These are phyloP conservation scores for Auricularia heimuer DNA, from an alignment of 768 basidiomycete genomes.

Conservation along the genomic window DNA sequence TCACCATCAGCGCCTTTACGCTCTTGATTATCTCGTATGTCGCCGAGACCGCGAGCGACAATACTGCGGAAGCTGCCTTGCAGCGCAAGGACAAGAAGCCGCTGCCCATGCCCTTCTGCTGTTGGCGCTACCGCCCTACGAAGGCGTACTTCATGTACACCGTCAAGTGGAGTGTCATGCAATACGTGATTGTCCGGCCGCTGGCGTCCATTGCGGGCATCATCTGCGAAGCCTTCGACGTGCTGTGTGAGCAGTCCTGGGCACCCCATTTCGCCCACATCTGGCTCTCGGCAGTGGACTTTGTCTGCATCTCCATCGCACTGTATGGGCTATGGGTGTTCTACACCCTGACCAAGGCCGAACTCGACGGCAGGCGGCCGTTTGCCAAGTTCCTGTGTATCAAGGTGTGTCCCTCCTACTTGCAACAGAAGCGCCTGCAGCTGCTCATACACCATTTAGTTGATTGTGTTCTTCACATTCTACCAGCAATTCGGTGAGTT, in stretches of 20 bases:
- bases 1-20: constrained; percentile 74
- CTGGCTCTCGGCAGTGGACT: constrained; percentile 50
- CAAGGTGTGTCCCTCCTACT: constrained; percentile 31
- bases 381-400: constrained; percentile 80
- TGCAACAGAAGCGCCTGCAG: neutral
- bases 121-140: constrained; percentile 71
- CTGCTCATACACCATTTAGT: constrained; percentile 8
- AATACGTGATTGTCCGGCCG: constrained; percentile 74
- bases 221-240: constrained; percentile 55
- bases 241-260: constrained; percentile 61
- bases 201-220: constrained; percentile 68
- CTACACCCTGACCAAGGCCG: constrained; percentile 72
- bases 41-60: constrained; percentile 53
- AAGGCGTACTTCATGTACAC: constrained; percentile 75
- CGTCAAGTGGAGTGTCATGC: constrained; percentile 72
- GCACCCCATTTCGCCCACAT: constrained; percentile 52
- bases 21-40: constrained; percentile 80
- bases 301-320: constrained; percentile 34
- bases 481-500: constrained; percentile 68
- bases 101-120: constrained; percentile 76
- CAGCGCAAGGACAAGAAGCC: constrained; percentile 68
- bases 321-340: constrained; percentile 79
- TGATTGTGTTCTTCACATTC: constrained; percentile 82
- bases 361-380: constrained; percentile 66
- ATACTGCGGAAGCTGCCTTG: constrained; percentile 57